Conservation (phyloP, 2,329 filamentous ascomycete genomes). For the Stagonosporopsis tanaceti region DNA sequence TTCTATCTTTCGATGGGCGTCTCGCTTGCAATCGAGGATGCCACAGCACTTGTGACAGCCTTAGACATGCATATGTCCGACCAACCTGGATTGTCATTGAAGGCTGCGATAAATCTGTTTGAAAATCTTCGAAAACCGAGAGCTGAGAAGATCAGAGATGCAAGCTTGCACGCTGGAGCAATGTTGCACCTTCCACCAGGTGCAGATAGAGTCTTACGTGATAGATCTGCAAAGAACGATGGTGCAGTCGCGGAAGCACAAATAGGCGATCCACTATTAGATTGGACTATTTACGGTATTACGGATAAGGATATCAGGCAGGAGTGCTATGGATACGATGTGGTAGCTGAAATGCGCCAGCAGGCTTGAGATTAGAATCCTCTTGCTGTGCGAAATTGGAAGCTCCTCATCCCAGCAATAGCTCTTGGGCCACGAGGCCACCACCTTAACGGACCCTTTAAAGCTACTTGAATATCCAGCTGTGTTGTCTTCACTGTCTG, state of each 20-base stretch:
- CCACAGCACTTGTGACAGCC: conserved; percentile 15
- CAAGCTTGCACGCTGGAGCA: conserved; percentile 24
- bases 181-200: conserved; percentile 24
- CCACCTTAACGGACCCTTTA: background rate
- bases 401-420: no score
- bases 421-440: background rate
- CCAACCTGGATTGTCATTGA: background rate
- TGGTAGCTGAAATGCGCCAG: conserved; percentile 4
- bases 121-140: conserved; percentile 23
- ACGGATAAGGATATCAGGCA: conserved; percentile 21
- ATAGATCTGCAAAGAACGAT: conserved; percentile 17
- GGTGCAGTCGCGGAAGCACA: conserved; percentile 2
- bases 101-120: conserved; percentile 19
- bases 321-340: conserved; percentile 29
- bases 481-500: background rate
- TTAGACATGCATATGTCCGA: conserved; percentile 1
- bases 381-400: background rate
- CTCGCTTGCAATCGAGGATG: conserved; percentile 31
- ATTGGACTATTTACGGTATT: conserved; percentile 23
- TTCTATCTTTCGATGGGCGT: conserved; percentile 30
- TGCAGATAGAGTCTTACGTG: conserved; percentile 6
- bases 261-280: conserved; percentile 8
- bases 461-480: background rate
- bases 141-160: conserved; percentile 23
- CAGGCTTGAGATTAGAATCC: background rate